Evolutionary conservation across 2,329 filamentous ascomycete genomes (phyloP).

Genomic region (Cordyceps fumosorosea): DNA sequence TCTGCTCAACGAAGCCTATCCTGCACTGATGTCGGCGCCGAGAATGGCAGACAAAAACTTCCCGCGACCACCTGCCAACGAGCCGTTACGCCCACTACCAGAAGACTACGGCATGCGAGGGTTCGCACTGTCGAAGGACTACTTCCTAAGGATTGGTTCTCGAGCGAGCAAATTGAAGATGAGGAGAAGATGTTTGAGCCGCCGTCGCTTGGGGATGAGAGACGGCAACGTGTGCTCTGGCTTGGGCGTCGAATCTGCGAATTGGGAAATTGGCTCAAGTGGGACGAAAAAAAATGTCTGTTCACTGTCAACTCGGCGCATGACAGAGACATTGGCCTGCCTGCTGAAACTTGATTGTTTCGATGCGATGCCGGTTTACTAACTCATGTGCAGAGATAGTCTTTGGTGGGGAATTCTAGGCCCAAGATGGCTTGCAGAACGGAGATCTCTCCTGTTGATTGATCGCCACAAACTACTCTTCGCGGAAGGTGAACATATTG

Average conservation of each 20-base stretch:
- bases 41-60: conserved; percentile 40
- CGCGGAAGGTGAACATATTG: too few species aligned
- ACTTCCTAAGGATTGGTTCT: conserved; percentile 56
- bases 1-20: conserved; percentile 32
- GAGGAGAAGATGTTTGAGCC: conserved; percentile 60
- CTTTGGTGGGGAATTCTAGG: too few species aligned
- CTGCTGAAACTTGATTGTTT: not conserved
- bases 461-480: too few species aligned
- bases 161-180: conserved; percentile 53
- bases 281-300: conserved; percentile 26
- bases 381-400: too few species aligned
- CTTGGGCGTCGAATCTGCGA: conserved; percentile 43
- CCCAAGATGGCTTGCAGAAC: too few species aligned
- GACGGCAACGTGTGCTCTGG: conserved; percentile 54
- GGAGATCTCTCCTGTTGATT: too few species aligned
- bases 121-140: conserved; percentile 51
- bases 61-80: conserved; percentile 36
- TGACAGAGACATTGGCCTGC: not conserved
- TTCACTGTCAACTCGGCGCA: not conserved
- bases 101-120: conserved; percentile 65
- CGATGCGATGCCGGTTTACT: not conserved
- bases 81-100: conserved; percentile 49
- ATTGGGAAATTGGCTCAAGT: conserved; percentile 37
- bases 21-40: conserved; percentile 21
- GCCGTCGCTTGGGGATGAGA: conserved; percentile 49